Conservation (phyloP, 331 rosid genomes). For the Malus hybrid region DNA sequence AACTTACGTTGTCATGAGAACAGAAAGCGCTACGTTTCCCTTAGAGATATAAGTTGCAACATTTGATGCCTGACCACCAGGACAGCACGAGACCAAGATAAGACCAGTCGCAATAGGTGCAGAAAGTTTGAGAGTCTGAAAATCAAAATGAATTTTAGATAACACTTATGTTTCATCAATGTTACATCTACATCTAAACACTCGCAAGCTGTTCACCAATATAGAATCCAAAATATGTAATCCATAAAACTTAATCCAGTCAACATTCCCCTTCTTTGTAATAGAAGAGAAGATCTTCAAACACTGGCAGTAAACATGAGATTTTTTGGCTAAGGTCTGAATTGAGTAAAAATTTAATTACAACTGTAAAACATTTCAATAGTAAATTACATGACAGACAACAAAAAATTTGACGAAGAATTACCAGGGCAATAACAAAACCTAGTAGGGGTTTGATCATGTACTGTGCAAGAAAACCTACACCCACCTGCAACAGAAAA, state of each 20-base stretch:
- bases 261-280: not conserved
- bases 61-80: constrained; percentile 98
- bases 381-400: not conserved
- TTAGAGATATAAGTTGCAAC: constrained; percentile 91
- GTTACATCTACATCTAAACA: not conserved
- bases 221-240: too few species aligned
- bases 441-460: constrained; percentile 83
- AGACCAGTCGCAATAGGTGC: constrained; percentile 99
- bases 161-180: not conserved
- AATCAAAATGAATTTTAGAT: constrained; percentile 18
- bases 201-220: not conserved
- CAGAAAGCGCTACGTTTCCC: constrained; percentile 96
- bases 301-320: not conserved
- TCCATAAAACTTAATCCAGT: not conserved
- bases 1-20: constrained; percentile 90
- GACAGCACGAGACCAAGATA: constrained; percentile 96
- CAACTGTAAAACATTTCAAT: too few species aligned
- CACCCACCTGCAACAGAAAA: constrained; percentile 70
- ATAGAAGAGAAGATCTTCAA: not conserved
- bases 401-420: not conserved
- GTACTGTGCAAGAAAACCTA: constrained; percentile 95
- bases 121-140: constrained; percentile 78
- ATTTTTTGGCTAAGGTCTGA: not conserved
- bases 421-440: constrained; percentile 72
- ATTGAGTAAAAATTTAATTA: not conserved